phyloP scores from a whole-genome alignment of 371 early-diverging fungal species.

The Mucor indicus region DNA sequence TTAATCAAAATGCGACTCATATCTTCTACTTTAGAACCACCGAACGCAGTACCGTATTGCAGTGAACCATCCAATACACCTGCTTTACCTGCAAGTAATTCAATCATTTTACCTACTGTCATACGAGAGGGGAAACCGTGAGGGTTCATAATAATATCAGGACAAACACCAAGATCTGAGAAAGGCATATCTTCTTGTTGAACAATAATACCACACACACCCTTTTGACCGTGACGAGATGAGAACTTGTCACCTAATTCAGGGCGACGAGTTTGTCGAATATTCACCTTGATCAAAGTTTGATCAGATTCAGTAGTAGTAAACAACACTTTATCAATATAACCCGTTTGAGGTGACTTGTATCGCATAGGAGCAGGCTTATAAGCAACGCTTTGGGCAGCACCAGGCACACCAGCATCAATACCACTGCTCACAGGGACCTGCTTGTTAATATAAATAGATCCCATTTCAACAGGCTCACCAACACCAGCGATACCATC shows the following conservation, averaged over 20 bases:
- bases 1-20: conserved; percentile 93
- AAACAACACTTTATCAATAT: conserved; percentile 88
- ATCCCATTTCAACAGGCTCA: conserved; percentile 69
- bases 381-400: conserved; percentile 60
- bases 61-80: conserved; percentile 93
- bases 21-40: conserved; percentile 94
- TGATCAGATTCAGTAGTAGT: conserved; percentile 95
- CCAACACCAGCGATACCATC: conserved; percentile 94
- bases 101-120: conserved; percentile 99
- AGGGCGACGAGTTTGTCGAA: conserved; percentile 96
- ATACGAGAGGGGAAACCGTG: conserved; percentile 99
- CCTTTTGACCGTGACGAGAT: conserved; percentile 99
- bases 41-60: conserved; percentile 98
- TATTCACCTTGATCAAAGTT: conserved; percentile 90
- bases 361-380: conserved; percentile 80
- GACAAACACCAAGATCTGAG: conserved; percentile 92
- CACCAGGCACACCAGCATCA: conserved; percentile 54
- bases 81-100: conserved; percentile 97
- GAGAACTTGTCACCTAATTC: conserved; percentile 99
- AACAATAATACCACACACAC: conserved; percentile 97
- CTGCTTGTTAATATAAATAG: conserved; percentile 87
- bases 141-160: conserved; percentile 99
- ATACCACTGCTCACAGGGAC: conserved; percentile 71
- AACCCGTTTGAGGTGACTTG: conserved; percentile 84
- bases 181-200: conserved; percentile 99